Conservation (phyloP, 2,329 filamentous ascomycete genomes). For the Gnomoniopsis sp. region DNA sequence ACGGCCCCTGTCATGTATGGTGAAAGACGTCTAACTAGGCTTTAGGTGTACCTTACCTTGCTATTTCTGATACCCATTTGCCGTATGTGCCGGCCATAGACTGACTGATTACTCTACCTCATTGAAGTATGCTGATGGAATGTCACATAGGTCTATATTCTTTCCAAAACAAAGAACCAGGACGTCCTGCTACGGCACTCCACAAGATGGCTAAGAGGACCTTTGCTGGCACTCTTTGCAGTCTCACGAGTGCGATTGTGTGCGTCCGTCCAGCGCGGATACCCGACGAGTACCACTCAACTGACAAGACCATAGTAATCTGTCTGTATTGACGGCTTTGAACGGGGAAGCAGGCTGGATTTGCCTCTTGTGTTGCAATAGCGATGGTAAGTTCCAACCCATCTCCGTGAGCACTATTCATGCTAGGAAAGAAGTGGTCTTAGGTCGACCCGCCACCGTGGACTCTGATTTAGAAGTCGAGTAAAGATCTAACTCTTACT, state of each 20-base stretch:
- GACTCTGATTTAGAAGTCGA: neutral
- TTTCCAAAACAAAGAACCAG: conserved; percentile 44
- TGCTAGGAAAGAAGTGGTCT: neutral
- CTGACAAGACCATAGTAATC: conserved; percentile 42
- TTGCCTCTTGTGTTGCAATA: conserved; percentile 63
- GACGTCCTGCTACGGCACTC: conserved; percentile 38
- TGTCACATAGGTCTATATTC: conserved; percentile 46
- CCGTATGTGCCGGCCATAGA: conserved; percentile 33
- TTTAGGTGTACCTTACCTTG: conserved; percentile 54
- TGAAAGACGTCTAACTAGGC: neutral
- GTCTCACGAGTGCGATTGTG: conserved; percentile 56
- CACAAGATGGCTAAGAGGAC: conserved; percentile 54
- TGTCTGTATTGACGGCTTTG: conserved; percentile 55
- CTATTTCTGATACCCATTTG: conserved; percentile 61
- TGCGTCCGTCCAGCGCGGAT: conserved; percentile 30
- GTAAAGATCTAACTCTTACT: neutral
- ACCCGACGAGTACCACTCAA: neutral
- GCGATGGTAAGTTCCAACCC: conserved; percentile 47
- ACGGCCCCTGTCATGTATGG: too few relatives aligned
- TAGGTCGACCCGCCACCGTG: neutral
- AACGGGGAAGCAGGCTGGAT: conserved; percentile 61
- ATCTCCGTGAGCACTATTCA: neutral
- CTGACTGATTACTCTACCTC: rapidly evolving
- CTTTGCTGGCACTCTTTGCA: conserved; percentile 56
- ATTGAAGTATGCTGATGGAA: neutral